Evolutionary conservation across 495 filamentous ascomycete genomes (phyloP).

Genomic region (Neurospora africana): DNA sequence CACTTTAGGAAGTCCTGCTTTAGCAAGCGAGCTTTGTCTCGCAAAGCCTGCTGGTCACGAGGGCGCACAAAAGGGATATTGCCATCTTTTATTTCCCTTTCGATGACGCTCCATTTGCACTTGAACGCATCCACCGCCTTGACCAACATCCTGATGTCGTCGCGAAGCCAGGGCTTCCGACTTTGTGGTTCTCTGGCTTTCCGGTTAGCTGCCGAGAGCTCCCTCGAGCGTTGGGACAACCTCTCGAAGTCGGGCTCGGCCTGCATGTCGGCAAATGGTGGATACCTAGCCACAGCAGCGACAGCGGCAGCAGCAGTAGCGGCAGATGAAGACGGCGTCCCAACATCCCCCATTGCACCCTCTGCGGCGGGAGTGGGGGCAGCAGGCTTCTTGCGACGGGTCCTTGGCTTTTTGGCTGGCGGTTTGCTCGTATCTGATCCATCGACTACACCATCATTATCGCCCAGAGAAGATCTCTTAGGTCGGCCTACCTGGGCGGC

Average conservation of each 20-base stretch:
- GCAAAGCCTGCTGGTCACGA: slow-evolving; percentile 51
- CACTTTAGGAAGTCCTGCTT: slow-evolving; percentile 51
- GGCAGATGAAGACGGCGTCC: neutral
- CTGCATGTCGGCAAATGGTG: slow-evolving; percentile 11
- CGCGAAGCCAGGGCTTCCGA: slow-evolving; percentile 33
- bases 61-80: slow-evolving; percentile 26
- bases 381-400: slow-evolving; percentile 11
- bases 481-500: slow-evolving; percentile 9
- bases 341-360: neutral
- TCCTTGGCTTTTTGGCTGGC: slow-evolving; percentile 12
- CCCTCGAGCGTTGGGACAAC: slow-evolving; percentile 12
- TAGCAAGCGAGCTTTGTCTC: slow-evolving; percentile 57
- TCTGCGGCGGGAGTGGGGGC: neutral
- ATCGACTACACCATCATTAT: neutral
- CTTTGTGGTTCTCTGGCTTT: slow-evolving; percentile 26
- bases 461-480: slow-evolving; percentile 9
- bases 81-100: slow-evolving; percentile 22
- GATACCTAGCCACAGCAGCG: slow-evolving; percentile 12
- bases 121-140: slow-evolving; percentile 37
- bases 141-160: slow-evolving; percentile 40
- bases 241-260: slow-evolving; percentile 18
- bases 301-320: neutral
- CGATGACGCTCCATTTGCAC: slow-evolving; percentile 44
- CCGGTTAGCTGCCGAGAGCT: slow-evolving; percentile 16
- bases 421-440: slow-evolving; percentile 1